Conservation (phyloP, 1,139 yeast genomes). For the Pneumocystis murina region DNA sequence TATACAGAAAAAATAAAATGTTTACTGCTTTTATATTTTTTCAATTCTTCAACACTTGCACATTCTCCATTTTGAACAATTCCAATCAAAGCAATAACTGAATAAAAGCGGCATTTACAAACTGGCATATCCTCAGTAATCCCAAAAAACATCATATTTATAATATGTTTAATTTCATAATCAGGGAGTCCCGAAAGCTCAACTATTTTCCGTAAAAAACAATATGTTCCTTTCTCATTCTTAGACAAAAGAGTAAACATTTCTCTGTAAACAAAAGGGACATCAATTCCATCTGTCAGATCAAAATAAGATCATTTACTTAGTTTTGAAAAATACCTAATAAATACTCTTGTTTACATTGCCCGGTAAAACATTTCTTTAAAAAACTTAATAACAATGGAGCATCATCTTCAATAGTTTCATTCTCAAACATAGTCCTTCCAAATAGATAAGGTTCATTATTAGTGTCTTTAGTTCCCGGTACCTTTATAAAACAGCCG, state of each 20-base stretch:
- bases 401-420: neutral
- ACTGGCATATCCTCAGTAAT: constrained; percentile 2
- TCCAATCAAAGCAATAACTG: constrained; percentile 24
- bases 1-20: neutral
- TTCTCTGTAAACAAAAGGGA: neutral
- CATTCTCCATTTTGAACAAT: constrained; percentile 25
- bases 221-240: neutral
- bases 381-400: neutral
- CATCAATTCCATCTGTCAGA: neutral
- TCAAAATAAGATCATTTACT: neutral
- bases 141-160: neutral
- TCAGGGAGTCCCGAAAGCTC: neutral
- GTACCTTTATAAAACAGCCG: neutral
- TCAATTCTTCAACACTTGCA: constrained; percentile 21
- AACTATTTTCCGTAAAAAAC: neutral
- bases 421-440: neutral
- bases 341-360: neutral
- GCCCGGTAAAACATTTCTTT: neutral
- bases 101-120: constrained; percentile 21
- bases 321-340: neutral
- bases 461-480: neutral
- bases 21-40: constrained; percentile 13
- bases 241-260: neutral
- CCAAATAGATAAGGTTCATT: neutral
- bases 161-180: neutral